Percentiles rank a stretch among this genome's conserved stretches.
Conservation (phyloP, 2,329 filamentous ascomycete genomes). For the Aciculosporium take region DNA sequence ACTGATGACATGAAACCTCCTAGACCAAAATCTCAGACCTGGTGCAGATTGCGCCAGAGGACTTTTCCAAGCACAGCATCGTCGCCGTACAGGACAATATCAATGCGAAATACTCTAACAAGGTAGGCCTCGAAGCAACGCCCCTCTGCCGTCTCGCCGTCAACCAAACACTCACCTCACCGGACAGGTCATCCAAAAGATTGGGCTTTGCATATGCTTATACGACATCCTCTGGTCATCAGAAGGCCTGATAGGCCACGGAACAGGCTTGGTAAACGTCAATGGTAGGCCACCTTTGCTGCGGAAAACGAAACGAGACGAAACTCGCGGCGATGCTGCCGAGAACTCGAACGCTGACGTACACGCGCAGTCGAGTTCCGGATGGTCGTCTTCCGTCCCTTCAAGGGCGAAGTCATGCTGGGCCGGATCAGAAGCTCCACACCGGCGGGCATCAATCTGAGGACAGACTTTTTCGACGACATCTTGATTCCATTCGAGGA, state of each 20-base stretch:
- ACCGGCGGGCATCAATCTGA: conserved; percentile 59
- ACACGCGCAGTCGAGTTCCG: conserved; percentile 65
- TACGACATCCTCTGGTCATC: conserved; percentile 83
- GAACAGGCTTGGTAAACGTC: conserved; percentile 82
- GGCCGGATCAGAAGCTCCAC: conserved; percentile 68
- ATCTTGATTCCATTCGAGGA: conserved; percentile 66
- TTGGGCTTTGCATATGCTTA: conserved; percentile 85
- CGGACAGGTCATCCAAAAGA: conserved; percentile 67
- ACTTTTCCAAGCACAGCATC: conserved; percentile 71
- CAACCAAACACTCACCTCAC: conserved; percentile 2
- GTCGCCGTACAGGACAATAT: conserved; percentile 92
- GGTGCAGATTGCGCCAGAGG: conserved; percentile 78
- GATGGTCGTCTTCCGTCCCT: conserved; percentile 84
- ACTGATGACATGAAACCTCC: background rate
- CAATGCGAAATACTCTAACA: conserved; percentile 93
- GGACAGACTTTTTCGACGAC: conserved; percentile 87
- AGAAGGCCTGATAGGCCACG: conserved; percentile 87
- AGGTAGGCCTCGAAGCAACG: conserved; percentile 31
- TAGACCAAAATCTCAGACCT: conserved; percentile 90
- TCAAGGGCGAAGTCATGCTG: conserved; percentile 83
- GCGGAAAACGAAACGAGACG: background rate
- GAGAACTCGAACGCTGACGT: background rate
- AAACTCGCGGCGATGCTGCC: background rate
- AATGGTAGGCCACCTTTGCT: too few relatives aligned
- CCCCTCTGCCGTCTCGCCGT: background rate